These are phyloP conservation scores for Pleurostoma richardsiae DNA, from an alignment of 2,329 filamentous ascomycete species.

Conservation along the genomic window DNA sequence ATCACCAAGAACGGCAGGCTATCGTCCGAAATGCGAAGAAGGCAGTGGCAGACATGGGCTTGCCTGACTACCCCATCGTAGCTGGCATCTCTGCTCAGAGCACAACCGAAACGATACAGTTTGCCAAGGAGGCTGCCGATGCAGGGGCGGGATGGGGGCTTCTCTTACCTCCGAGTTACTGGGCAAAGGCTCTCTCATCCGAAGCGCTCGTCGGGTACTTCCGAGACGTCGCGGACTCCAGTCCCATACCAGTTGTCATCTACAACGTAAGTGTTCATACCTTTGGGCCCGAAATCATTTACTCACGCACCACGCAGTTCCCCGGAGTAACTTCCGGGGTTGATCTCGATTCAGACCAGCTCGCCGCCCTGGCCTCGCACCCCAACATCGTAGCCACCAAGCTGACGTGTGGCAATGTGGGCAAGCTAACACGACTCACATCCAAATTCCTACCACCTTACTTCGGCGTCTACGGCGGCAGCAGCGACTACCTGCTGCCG, in stretches of 20 bases:
- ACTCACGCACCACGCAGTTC: constrained; percentile 11
- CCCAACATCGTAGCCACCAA: constrained; percentile 20
- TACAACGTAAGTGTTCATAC: constrained; percentile 19
- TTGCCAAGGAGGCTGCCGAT: constrained; percentile 27
- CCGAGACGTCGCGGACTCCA: constrained; percentile 27
- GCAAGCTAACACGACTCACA: constrained; percentile 19
- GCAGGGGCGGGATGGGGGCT: constrained; percentile 32
- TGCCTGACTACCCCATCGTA: constrained; percentile 32
- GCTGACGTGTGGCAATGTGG: constrained; percentile 20
- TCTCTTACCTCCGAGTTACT: constrained; percentile 32
- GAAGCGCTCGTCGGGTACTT: constrained; percentile 28
- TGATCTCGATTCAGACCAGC: constrained; percentile 18
- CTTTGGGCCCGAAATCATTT: constrained; percentile 4
- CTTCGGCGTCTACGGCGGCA: constrained; percentile 37
- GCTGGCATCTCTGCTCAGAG: constrained; percentile 36
- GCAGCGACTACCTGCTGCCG: constrained; percentile 36
- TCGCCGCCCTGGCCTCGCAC: constrained; percentile 15
- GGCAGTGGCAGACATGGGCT: constrained; percentile 27
- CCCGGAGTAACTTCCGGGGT: constrained; percentile 26
- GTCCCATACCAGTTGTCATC: constrained; percentile 17
- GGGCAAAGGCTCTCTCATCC: constrained; percentile 26
- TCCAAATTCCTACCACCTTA: constrained; percentile 27
- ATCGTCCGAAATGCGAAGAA: constrained; percentile 32
- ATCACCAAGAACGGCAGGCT: constrained; percentile 29
- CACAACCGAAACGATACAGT: constrained; percentile 26